A percentile compares a stretch with the other conserved stretches of the same genome.
These are phyloP conservation scores for Xanthoconium separans DNA, from an alignment of 1,284 basidiomycete species.

Conservation along the genomic window DNA sequence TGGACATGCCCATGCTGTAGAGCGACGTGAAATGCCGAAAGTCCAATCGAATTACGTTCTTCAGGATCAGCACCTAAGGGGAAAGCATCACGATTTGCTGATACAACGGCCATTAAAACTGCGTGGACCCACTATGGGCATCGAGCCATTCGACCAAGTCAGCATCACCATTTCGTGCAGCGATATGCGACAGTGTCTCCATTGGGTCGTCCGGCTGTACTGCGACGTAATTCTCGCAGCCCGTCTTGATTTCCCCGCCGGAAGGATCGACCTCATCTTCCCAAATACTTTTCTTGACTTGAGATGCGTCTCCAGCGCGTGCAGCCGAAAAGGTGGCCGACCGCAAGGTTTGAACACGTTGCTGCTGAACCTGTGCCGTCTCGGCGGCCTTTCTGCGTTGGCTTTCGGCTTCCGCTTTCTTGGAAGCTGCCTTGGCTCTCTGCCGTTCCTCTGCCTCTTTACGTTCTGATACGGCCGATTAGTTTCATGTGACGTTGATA, in stretches of 20 bases:
- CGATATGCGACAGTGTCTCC: conserved; percentile 71
- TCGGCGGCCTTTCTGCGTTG: conserved; percentile 52
- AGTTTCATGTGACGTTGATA: conserved; percentile 9
- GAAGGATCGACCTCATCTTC: conserved; percentile 67
- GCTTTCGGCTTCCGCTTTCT: conserved; percentile 53
- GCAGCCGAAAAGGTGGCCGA: conserved; percentile 64
- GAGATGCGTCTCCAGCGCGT: conserved; percentile 47
- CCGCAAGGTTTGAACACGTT: conserved; percentile 52
- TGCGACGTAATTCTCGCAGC: conserved; percentile 53
- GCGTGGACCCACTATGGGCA: conserved; percentile 54
- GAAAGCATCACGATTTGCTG: conserved; percentile 20
- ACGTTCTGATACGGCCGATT: conserved; percentile 36
- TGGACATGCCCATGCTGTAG: conserved; percentile 48
- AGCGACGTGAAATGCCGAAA: conserved; percentile 68
- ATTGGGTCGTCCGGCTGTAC: conserved; percentile 48
- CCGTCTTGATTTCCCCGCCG: conserved; percentile 62
- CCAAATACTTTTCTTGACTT: conserved; percentile 64
- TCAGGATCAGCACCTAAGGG: conserved; percentile 64
- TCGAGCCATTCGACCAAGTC: conserved; percentile 67
- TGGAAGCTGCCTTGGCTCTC: conserved; percentile 50
- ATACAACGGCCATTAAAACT: conserved; percentile 21
- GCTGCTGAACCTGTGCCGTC: conserved; percentile 43
- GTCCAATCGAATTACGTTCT: conserved; percentile 55
- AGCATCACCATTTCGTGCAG: conserved; percentile 49
- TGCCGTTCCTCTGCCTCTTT: conserved; percentile 56